Evolutionary conservation across 2,329 filamentous ascomycete genomes (phyloP).

Genomic region (Macroventuria anomochaeta): DNA sequence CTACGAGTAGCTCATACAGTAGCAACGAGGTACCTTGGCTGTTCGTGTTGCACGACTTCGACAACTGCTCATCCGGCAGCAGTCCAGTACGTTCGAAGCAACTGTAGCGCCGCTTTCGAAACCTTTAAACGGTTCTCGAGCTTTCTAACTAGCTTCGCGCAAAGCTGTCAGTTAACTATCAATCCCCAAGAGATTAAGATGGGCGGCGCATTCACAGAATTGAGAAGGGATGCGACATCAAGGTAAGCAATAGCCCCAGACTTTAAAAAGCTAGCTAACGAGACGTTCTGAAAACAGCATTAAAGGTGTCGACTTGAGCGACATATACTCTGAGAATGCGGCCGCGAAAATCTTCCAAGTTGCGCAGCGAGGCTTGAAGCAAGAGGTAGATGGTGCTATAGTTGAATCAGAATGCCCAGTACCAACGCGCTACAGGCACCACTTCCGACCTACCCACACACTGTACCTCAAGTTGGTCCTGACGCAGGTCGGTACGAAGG

Average conservation of each 20-base stretch:
- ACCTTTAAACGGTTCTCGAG: not conserved
- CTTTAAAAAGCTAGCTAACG: not conserved
- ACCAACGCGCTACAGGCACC: constrained; percentile 26
- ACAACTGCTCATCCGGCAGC: not conserved
- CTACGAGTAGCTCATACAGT: constrained; percentile 1
- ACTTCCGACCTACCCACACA: constrained; percentile 42
- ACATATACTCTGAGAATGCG: constrained; percentile 40
- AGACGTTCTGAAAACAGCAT: constrained; percentile 16
- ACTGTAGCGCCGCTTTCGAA: not conserved
- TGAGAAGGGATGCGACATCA: not conserved
- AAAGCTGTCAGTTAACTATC: no score
- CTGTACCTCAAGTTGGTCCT: constrained; percentile 37
- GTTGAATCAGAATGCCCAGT: not conserved
- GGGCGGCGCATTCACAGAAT: constrained; percentile 1
- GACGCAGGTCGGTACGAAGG: constrained; percentile 40
- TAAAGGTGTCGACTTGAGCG: constrained; percentile 35
- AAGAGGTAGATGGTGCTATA: constrained; percentile 22
- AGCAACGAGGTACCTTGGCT: not conserved
- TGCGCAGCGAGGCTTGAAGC: constrained; percentile 36
- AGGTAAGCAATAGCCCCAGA: constrained; percentile 10
- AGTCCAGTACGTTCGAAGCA: not conserved
- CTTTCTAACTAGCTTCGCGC: not conserved
- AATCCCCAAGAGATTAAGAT: constrained; percentile 5
- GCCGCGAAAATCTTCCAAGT: constrained; percentile 44
- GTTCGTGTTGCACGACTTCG: not conserved